Evolutionary conservation across 192 early-diverging fungal genomes (phyloP).

Genomic region (Phlyctochytrium planicorne): DNA sequence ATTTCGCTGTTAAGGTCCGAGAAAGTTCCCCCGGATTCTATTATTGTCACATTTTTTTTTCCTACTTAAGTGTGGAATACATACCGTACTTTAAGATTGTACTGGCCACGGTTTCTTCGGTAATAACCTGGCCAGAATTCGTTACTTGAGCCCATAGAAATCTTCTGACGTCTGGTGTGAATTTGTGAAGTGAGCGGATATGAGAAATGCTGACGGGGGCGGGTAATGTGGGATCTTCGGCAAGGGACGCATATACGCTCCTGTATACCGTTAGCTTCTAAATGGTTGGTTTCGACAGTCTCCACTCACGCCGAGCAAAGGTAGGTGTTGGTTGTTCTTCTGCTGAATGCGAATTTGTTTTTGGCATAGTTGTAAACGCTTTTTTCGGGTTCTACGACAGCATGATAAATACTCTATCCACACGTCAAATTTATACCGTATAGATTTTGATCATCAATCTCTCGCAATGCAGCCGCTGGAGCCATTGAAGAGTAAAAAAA

Average conservation of each 20-base stretch:
- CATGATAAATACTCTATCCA: constrained; percentile 6
- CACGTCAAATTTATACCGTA: constrained; percentile 27
- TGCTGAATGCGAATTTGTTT: constrained; percentile 38
- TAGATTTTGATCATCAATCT: constrained; percentile 42
- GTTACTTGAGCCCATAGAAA: constrained; percentile 40
- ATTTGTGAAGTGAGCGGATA: constrained; percentile 47
- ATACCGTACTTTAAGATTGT: no score
- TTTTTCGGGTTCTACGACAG: constrained; percentile 25
- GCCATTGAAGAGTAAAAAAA: not conserved
- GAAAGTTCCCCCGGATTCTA: constrained; percentile 41
- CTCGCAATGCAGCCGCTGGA: constrained; percentile 40
- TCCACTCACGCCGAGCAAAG: constrained; percentile 42
- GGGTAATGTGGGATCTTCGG: constrained; percentile 37
- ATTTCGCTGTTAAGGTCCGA: constrained; percentile 42
- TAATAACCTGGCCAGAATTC: constrained; percentile 34
- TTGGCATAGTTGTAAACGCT: constrained; percentile 43
- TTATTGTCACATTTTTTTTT: not conserved
- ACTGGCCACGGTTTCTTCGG: constrained; percentile 44
- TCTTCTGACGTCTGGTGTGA: constrained; percentile 34
- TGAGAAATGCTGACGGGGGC: constrained; percentile 49
- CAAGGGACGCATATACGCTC: constrained; percentile 45
- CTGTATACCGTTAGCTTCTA: constrained; percentile 14
- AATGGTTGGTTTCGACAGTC: not conserved
- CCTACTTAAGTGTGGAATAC: no score
- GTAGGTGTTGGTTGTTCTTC: constrained; percentile 48